phyloP scores from a whole-genome alignment of 805 yeast genomes.

The Spathaspora gorwiae region DNA sequence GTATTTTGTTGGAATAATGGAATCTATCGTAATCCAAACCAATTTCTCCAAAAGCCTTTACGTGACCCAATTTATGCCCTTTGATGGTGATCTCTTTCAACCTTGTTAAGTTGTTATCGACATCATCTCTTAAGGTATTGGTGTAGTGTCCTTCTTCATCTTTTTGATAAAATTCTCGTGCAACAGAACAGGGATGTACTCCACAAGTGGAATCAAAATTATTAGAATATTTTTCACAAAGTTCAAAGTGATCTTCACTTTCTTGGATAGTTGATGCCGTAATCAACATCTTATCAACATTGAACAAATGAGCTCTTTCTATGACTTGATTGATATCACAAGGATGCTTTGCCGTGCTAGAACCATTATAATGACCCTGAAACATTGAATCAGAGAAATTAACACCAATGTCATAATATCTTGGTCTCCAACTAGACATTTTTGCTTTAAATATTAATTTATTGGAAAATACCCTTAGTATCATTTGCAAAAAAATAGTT shows the following conservation, averaged over 20 bases:
- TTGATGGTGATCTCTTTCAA: constrained; percentile 46
- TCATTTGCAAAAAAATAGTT: not conserved
- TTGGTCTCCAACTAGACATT: constrained; percentile 30
- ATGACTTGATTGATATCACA: constrained; percentile 64
- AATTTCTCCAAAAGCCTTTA: constrained; percentile 89
- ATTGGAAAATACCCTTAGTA: not conserved
- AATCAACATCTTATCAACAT: constrained; percentile 67
- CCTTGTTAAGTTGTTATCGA: constrained; percentile 40
- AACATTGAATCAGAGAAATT: constrained; percentile 90
- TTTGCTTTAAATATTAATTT: not conserved
- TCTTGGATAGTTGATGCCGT: constrained; percentile 81
- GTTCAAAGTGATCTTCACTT: constrained; percentile 53
- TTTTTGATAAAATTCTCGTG: constrained; percentile 33
- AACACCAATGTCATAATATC: constrained; percentile 50
- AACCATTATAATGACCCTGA: constrained; percentile 71
- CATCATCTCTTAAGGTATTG: constrained; percentile 33
- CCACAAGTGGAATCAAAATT: constrained; percentile 70
- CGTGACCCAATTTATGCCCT: constrained; percentile 47
- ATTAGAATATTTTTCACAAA: constrained; percentile 41
- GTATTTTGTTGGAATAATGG: constrained; percentile 63
- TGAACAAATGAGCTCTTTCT: constrained; percentile 56
- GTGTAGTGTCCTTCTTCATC: constrained; percentile 13
- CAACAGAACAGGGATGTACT: constrained; percentile 90
- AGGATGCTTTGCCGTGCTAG: constrained; percentile 50
- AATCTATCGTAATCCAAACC: constrained; percentile 94